Percentiles rank a stretch among this genome's conserved stretches.
Conservation (phyloP, 495 filamentous ascomycete genomes). For the Beverwykella pulmonaria region DNA sequence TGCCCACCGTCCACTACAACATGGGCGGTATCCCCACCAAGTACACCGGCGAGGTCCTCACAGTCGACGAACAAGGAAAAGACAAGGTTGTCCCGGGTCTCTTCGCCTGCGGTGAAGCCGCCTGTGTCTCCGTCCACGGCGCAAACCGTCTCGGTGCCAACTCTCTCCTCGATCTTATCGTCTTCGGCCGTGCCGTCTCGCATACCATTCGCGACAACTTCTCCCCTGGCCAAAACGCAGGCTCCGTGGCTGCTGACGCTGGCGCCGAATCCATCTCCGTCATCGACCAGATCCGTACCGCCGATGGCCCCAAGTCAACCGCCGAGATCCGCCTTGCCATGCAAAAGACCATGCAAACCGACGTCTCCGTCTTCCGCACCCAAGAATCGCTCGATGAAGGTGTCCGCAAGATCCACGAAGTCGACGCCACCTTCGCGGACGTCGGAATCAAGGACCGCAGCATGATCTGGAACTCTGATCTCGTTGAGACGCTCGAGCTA, state of each 20-base stretch:
- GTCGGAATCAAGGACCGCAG: slow-evolving; percentile 94
- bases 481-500: slow-evolving; percentile 93
- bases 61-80: slow-evolving; percentile 73
- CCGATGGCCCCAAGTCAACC: slow-evolving; percentile 81
- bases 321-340: slow-evolving; percentile 86
- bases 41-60: slow-evolving; percentile 94
- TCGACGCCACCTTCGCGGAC: slow-evolving; percentile 78
- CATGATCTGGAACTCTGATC: slow-evolving; percentile 99
- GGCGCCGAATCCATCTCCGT: slow-evolving; percentile 83
- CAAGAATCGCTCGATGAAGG: slow-evolving; percentile 88
- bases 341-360: slow-evolving; percentile 98
- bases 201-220: slow-evolving; percentile 93
- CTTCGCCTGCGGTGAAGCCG: slow-evolving; percentile 95
- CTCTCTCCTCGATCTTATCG: slow-evolving; percentile 94
- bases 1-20: slow-evolving; percentile 98
- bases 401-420: slow-evolving; percentile 73
- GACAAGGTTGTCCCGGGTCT: slow-evolving; percentile 94
- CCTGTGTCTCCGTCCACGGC: slow-evolving; percentile 95
- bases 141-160: slow-evolving; percentile 97
- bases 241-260: slow-evolving; percentile 76
- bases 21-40: slow-evolving; percentile 98
- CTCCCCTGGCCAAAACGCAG: slow-evolving; percentile 73
- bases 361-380: slow-evolving; percentile 95
- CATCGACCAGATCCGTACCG: slow-evolving; percentile 81
- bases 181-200: slow-evolving; percentile 94